Evolutionary conservation across 495 filamentous ascomycete genomes (phyloP).

Genomic region (Penicillium malachiteum): DNA sequence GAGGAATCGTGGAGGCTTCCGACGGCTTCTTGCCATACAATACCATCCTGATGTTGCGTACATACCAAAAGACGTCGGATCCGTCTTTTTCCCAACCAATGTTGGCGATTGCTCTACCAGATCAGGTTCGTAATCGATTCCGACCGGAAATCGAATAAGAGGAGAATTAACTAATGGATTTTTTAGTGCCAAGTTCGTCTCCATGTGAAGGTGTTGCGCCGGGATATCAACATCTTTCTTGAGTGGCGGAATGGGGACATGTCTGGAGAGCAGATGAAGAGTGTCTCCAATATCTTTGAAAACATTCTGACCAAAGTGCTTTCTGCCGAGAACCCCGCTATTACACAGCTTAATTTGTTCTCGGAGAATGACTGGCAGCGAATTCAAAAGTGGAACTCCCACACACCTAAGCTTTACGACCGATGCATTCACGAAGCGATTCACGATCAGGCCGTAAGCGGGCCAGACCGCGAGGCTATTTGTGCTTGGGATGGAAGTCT

Average conservation of each 20-base stretch:
- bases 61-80: constrained; percentile 25
- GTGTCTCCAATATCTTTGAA: constrained; percentile 40
- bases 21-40: constrained; percentile 34
- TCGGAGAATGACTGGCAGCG: constrained; percentile 41
- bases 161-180: too few relatives aligned
- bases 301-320: constrained; percentile 30
- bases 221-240: constrained; percentile 44
- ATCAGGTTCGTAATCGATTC: constrained; percentile 25
- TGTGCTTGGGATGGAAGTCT: constrained; percentile 60
- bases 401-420: constrained; percentile 33
- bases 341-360: constrained; percentile 36
- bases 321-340: constrained; percentile 27
- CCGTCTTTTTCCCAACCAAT: constrained; percentile 25
- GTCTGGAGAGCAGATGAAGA: constrained; percentile 45
- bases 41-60: constrained; percentile 42
- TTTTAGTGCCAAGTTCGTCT: constrained; percentile 44
- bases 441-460: constrained; percentile 34
- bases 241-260: constrained; percentile 48
- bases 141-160: too few relatives aligned
- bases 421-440: constrained; percentile 55
- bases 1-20: constrained; percentile 9
- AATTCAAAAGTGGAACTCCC: constrained; percentile 41
- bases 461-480: constrained; percentile 46
- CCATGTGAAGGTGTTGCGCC: constrained; percentile 42
- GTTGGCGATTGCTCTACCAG: constrained; percentile 33